Evolutionary conservation across 306 rosid genomes (phyloP), one percentile per base, ranked within the genome.

Genomic region (Cicer arietinum): DNA sequence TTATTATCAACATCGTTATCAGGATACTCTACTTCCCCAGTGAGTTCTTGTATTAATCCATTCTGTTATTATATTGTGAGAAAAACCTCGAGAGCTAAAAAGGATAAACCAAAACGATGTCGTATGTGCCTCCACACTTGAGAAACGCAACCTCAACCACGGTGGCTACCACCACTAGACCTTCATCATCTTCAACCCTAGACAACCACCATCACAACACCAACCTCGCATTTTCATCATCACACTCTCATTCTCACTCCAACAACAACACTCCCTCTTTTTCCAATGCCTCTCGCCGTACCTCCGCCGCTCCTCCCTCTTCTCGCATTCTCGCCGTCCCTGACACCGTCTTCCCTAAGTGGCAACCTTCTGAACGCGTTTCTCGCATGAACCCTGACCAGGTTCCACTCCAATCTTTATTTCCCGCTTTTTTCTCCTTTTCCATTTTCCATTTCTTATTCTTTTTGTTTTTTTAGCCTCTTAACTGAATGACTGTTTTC

Each of bases 321-420:
- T 69, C 80, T 6, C 35, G 88, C 18, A 65, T 79, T 69, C 43
- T 71, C 67, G 6, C 90, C 6, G 54, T 56, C 16, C 90, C 91
- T 0, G 93, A 81, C 4, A 10, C 90, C 3, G 82, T 89, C 44
- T 79, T 86, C 71, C 88, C 91, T 20, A 78, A 75, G 2, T 92
- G 96, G 96, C 88, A 82, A 69, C 97, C 97, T 9, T 92, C 97
- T 43, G 87, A 92, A 37, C 96, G 97, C 71, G 97, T 84, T 83
- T 90, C 90, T 9, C 86, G 93, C 50, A 86, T 92, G 93, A 86
- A 61, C 66, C 87, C 90, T 5, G 82, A 86, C 22, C 91, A 85
- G 97, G 97, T 92, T 47, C 70, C 71, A 13, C 18, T 18, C 57
- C 81, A 57, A 8, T 22, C 53, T 44, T 18, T 48, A 18, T 66